Conservation (phyloP, 805 yeast species). For the Kodamaea kakaduensis region DNA sequence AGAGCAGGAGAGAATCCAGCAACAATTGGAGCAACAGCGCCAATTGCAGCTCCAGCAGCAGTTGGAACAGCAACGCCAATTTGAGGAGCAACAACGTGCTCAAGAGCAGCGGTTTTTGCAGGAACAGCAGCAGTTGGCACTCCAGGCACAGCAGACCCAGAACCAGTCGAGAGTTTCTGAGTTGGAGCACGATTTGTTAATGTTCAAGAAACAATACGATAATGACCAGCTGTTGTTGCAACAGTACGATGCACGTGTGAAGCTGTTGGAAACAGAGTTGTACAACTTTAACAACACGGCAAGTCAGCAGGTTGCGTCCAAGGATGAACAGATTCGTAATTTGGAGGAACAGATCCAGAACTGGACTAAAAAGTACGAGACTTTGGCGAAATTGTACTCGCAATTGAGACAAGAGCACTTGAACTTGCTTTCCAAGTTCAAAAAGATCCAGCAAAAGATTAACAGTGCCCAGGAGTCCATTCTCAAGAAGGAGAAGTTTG, state of each 20-base stretch:
- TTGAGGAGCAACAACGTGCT: conserved; percentile 70
- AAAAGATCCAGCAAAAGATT: conserved; percentile 80
- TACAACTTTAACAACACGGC: conserved; percentile 57
- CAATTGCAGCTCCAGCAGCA: conserved; percentile 66
- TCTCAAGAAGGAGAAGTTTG: conserved; percentile 75
- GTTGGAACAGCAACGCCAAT: conserved; percentile 64
- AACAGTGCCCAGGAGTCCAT: conserved; percentile 87
- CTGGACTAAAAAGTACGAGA: conserved; percentile 86
- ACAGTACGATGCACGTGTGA: conserved; percentile 84
- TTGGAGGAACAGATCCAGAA: conserved; percentile 69
- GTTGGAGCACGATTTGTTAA: conserved; percentile 73
- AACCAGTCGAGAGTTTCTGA: conserved; percentile 78
- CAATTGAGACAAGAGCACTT: conserved; percentile 91
- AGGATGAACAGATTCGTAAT: conserved; percentile 64
- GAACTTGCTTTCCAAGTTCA: conserved; percentile 69
- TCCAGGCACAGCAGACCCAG: conserved; percentile 63
- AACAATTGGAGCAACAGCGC: conserved; percentile 61
- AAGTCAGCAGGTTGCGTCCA: conserved; percentile 66
- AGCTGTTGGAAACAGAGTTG: conserved; percentile 73
- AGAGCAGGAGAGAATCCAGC: conserved; percentile 58
- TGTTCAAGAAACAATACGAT: conserved; percentile 76
- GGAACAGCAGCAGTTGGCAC: conserved; percentile 53
- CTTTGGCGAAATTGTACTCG: conserved; percentile 83
- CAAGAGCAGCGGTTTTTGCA: conserved; percentile 65
- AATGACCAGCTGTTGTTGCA: conserved; percentile 78